Evolutionary conservation across 1,139 yeast genomes (phyloP), one percentile per base, ranked within the genome.

Genomic region (Groenewaldozyma auringiensis): DNA sequence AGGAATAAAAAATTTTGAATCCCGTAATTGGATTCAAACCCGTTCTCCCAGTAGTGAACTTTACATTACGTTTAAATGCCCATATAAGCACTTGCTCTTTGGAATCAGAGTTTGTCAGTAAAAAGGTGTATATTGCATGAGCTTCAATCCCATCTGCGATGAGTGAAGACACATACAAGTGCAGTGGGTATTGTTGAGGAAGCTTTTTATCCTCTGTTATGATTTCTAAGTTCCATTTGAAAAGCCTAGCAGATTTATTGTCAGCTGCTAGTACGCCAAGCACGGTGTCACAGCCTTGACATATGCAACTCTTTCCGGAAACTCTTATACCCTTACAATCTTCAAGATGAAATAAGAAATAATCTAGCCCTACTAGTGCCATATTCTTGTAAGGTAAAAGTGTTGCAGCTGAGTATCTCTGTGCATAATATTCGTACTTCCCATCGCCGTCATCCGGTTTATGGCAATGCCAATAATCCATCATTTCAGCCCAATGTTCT

Each of bases 381-480:
- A 71, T 66, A 3, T 66, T 60, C 0, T 59, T 50, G 2, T 62
- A 58, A 0, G 94, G 87, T 14, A 60, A 65, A 45, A 84, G 63
- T 1, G 65, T 60, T 27, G 64, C 51, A 37, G 54, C 52, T 4
- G 64, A 54, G 41, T 58, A 59, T 37, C 53, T 52, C 2, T 53
- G 54, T 33, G 56, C 49, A 57, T 50, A 53, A 39, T 59, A 46
- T 13, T 59, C 53, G 27, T 58, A 57, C 22, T 54, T 55, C 20
- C 67, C 62, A n/a, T 20, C 16, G 8, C 16, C 38, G 20, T 56
- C 55, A 25, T 70, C 69, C 0, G 98, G 97, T 60, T 88, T 88
- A 61, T 92, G 97, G 60, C 98, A 92, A 62, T 92, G 97, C 98
- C 98, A 92, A 53, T 83, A 84, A 50, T 92, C 97, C 95, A 92